Evolutionary conservation across 2,329 filamentous ascomycete species (phyloP).

Genomic region (Hypoxylon sp.): DNA sequence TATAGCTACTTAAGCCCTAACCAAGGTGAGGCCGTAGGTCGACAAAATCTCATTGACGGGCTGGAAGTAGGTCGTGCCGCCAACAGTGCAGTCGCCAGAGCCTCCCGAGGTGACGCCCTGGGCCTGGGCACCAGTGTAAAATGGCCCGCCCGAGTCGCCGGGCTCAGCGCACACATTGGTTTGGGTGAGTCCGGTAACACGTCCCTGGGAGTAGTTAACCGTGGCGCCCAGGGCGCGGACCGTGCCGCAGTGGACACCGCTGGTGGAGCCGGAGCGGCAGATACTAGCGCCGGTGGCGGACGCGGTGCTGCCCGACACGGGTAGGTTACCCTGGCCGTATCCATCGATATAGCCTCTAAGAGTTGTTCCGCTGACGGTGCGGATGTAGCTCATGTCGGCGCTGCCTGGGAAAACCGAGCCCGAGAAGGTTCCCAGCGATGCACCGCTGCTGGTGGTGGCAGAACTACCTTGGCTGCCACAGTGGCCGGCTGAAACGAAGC

Average conservation of each 20-base stretch:
- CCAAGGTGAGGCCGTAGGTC: constrained; percentile 56
- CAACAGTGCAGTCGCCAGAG: constrained; percentile 57
- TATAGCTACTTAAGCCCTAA: constrained; percentile 47
- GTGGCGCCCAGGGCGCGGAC: constrained; percentile 56
- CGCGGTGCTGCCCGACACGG: constrained; percentile 58
- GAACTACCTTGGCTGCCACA: constrained; percentile 55
- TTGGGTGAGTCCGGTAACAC: constrained; percentile 59
- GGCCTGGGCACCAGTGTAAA: constrained; percentile 59
- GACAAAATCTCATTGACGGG: constrained; percentile 60
- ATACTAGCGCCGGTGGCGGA: constrained; percentile 56
- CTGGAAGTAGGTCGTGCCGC: constrained; percentile 60
- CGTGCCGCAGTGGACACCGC: constrained; percentile 58
- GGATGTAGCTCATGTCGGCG: constrained; percentile 59
- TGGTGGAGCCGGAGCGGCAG: constrained; percentile 62
- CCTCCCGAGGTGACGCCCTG: constrained; percentile 62
- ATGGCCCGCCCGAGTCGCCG: constrained; percentile 60
- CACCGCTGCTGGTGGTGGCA: constrained; percentile 55
- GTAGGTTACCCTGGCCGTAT: constrained; percentile 55
- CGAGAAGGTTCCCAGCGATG: constrained; percentile 56
- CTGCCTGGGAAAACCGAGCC: constrained; percentile 59
- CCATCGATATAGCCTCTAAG: constrained; percentile 55
- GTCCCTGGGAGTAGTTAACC: constrained; percentile 58
- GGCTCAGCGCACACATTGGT: constrained; percentile 60
- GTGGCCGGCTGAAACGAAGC: constrained; percentile 60
- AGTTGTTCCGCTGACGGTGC: constrained; percentile 55